Percentiles rank a stretch among this genome's conserved stretches.
phyloP scores from a whole-genome alignment of 495 filamentous ascomycete species.

The Penicillium silybi region DNA sequence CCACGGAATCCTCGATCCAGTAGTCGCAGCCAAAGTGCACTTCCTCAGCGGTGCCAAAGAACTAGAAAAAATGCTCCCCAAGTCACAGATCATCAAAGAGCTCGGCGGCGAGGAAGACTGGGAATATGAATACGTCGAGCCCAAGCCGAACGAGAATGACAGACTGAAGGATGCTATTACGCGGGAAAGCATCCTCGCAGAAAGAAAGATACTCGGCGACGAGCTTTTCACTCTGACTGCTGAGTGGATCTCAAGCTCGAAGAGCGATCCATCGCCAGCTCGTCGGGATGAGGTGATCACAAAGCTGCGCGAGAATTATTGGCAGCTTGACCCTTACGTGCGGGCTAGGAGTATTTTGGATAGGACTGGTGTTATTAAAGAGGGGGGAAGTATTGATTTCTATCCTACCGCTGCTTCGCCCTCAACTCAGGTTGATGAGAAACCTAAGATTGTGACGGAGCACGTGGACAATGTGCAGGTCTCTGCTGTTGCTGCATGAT shows the following conservation, averaged over 20 bases:
- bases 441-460: background rate
- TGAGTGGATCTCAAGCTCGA: constrained; percentile 53
- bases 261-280: constrained; percentile 37
- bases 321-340: constrained; percentile 71
- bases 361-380: constrained; percentile 60
- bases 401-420: constrained; percentile 41
- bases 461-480: background rate
- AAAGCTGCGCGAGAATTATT: constrained; percentile 72
- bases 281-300: constrained; percentile 56
- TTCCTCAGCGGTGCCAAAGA: constrained; percentile 78
- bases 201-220: constrained; percentile 55
- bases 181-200: constrained; percentile 50
- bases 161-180: constrained; percentile 59
- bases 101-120: constrained; percentile 84
- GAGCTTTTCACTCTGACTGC: constrained; percentile 64
- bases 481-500: background rate
- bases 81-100: constrained; percentile 64
- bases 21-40: constrained; percentile 92
- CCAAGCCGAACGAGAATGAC: constrained; percentile 64
- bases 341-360: constrained; percentile 68
- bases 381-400: constrained; percentile 59
- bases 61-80: constrained; percentile 65
- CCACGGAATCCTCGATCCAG: constrained; percentile 87
- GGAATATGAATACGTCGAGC: constrained; percentile 76
- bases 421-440: background rate